Conservation (phyloP, 2,329 filamentous ascomycete genomes). For the Microthyrium microscopicum region DNA sequence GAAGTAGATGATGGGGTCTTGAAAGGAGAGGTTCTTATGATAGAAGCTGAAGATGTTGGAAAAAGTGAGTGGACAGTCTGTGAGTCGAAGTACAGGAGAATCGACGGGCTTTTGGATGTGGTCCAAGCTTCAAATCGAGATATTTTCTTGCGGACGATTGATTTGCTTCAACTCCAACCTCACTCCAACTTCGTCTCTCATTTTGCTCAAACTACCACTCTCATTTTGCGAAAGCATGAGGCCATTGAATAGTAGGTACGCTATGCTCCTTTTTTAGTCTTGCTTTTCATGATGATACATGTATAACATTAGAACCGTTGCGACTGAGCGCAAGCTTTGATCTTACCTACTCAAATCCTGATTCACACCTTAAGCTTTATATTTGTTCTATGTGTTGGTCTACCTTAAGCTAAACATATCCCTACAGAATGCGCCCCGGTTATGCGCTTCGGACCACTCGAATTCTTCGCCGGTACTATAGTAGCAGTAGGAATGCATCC, state of each 20-base stretch:
- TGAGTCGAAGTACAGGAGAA: background rate
- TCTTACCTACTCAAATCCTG: conserved; percentile 1
- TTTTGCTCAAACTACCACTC: background rate
- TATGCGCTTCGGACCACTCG: no score
- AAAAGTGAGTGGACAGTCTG: no score
- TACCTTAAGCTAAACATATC: no score
- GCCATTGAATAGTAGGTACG: no score
- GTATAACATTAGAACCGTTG: conserved; percentile 9
- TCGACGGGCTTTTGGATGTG: background rate
- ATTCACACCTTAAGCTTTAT: no score
- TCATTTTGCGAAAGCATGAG: no score
- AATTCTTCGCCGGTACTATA: no score
- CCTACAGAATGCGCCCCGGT: no score
- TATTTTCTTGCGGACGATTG: background rate
- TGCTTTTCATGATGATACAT: conserved; percentile 5
- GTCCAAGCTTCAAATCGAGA: background rate
- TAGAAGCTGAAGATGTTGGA: conserved; percentile 1
- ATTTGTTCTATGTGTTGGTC: no score
- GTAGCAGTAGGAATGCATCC: no score
- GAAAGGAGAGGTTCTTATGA: background rate
- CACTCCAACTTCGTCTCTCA: background rate
- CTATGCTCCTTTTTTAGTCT: background rate
- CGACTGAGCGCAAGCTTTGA: conserved; percentile 8
- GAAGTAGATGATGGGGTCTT: background rate
- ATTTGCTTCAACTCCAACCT: background rate